Conservation (phyloP, 129 eudicot genomes). For the Arctium lappa region DNA sequence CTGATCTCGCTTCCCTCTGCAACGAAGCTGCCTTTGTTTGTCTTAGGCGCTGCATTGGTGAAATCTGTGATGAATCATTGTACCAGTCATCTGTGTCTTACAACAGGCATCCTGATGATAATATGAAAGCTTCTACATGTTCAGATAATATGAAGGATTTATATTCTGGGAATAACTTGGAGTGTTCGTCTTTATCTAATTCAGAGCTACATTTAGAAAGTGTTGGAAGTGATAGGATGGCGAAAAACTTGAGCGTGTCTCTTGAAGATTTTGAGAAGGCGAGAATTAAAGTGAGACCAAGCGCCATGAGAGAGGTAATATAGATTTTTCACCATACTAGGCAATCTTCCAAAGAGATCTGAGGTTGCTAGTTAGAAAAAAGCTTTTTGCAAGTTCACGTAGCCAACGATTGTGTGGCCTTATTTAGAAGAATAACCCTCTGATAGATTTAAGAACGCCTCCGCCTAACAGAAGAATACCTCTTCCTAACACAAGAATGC, state of each 20-base stretch:
- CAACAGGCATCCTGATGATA: constrained; percentile 16
- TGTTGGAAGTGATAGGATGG: constrained; percentile 11
- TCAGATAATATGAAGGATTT: constrained; percentile 15
- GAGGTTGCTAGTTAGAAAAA: neutral
- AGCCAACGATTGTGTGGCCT: neutral
- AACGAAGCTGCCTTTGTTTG: constrained; percentile 74
- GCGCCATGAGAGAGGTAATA: constrained; percentile 99
- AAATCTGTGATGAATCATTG: constrained; percentile 16
- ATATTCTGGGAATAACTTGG: constrained; percentile 33
- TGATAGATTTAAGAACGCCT: neutral
- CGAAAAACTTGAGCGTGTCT: constrained; percentile 40
- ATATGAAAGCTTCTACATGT: neutral
- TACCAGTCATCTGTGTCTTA: neutral
- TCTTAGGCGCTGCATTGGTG: constrained; percentile 51
- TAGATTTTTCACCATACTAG: neutral
- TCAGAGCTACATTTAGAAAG: constrained; percentile 19
- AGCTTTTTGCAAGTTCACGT: neutral
- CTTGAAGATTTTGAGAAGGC: constrained; percentile 84
- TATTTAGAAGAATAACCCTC: neutral
- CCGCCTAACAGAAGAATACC: neutral
- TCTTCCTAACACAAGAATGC: too few relatives aligned
- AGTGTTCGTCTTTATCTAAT: constrained; percentile 36
- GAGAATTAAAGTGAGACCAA: constrained; percentile 76
- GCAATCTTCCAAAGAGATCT: neutral
- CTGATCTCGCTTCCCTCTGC: constrained; percentile 84